A percentile compares a stretch with the other conserved stretches of the same genome.
These are phyloP conservation scores for Myxozyma monticola DNA, from an alignment of 805 yeast species.

Conservation along the genomic window DNA sequence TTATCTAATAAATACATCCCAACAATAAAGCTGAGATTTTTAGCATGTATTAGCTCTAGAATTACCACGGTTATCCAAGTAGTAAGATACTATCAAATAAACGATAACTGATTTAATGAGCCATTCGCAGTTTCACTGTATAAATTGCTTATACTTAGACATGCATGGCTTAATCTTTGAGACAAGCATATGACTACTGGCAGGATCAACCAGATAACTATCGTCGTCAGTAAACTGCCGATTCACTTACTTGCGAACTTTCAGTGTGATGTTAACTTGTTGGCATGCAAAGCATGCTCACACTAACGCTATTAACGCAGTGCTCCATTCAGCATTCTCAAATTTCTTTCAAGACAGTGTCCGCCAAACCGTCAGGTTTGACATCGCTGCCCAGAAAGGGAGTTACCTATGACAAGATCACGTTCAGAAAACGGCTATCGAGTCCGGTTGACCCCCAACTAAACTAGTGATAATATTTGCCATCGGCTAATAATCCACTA, in stretches of 20 bases:
- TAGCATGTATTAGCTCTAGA: slow-evolving; percentile 53
- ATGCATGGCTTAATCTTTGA: slow-evolving; percentile 53
- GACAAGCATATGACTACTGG: slow-evolving; percentile 56
- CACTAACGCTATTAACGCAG: neutral
- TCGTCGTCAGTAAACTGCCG: slow-evolving; percentile 9
- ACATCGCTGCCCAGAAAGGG: slow-evolving; percentile 17
- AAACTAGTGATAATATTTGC: slow-evolving; percentile 34
- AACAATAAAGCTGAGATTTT: slow-evolving; percentile 42
- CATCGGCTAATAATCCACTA: slow-evolving; percentile 38
- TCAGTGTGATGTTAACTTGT: neutral
- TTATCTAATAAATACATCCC: slow-evolving; percentile 43
- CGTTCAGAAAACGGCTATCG: slow-evolving; percentile 32
- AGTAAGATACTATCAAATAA: slow-evolving; percentile 51
- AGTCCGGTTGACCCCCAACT: slow-evolving; percentile 7
- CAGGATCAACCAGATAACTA: slow-evolving; percentile 53
- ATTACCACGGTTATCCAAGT: slow-evolving; percentile 52
- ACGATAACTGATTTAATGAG: slow-evolving; percentile 53
- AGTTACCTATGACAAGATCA: slow-evolving; percentile 29
- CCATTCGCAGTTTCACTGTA: slow-evolving; percentile 54
- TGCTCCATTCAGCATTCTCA: slow-evolving; percentile 30
- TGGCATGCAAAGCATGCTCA: neutral
- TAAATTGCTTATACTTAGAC: slow-evolving; percentile 51
- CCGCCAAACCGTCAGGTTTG: slow-evolving; percentile 15
- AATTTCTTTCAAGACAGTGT: slow-evolving; percentile 26
- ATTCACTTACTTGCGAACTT: neutral